These are phyloP conservation scores for Blastobotrys serpentis DNA, from an alignment of 1,139 yeast species.

Conservation along the genomic window DNA sequence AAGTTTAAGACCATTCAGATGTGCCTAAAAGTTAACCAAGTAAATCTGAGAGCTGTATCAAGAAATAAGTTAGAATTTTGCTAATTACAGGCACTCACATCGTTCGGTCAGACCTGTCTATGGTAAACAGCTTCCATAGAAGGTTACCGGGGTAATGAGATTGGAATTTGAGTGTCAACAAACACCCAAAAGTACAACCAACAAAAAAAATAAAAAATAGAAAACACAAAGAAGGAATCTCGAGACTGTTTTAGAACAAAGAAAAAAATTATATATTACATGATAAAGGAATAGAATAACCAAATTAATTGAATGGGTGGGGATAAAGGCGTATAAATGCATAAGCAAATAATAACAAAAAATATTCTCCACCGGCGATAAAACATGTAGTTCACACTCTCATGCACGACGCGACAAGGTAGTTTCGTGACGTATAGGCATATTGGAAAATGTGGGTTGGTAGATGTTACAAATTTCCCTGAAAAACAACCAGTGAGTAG, in stretches of 20 bases:
- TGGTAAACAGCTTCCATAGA: slow-evolving; percentile 10
- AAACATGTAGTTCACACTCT: background rate
- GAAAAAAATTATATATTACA: background rate
- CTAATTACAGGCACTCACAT: too few relatives aligned
- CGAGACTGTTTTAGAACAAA: background rate
- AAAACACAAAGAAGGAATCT: background rate
- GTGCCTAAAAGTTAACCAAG: too few relatives aligned
- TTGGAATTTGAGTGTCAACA: background rate
- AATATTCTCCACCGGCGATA: background rate
- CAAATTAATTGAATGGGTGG: background rate
- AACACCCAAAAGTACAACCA: background rate
- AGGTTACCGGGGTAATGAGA: slow-evolving; percentile 9
- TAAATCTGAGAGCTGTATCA: too few relatives aligned
- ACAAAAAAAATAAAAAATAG: background rate
- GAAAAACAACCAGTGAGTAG: too few relatives aligned
- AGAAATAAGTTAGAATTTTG: too few relatives aligned
- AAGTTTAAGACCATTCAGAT: background rate
- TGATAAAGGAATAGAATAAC: background rate
- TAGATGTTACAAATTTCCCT: too few relatives aligned
- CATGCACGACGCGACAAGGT: slow-evolving; percentile 1
- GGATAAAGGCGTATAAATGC: background rate
- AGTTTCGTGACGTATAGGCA: background rate
- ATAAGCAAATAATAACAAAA: too few relatives aligned
- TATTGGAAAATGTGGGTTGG: too few relatives aligned
- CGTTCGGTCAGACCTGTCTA: background rate